Evolutionary conservation across 345 rosid species (phyloP).

Genomic region (Brassica napus): DNA sequence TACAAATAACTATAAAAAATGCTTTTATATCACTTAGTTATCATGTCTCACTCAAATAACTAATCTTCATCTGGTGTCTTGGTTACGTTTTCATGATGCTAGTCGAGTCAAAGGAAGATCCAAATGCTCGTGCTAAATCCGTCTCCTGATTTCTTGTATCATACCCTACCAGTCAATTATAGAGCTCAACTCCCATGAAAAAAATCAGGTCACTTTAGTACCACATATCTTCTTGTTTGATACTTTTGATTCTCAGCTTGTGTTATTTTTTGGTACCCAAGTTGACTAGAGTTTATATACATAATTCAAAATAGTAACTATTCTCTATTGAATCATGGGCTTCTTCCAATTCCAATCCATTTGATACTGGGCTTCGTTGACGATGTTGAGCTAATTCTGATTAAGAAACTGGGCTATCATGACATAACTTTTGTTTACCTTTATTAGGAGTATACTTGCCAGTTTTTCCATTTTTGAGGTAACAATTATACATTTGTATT

Average conservation of each 20-base stretch:
- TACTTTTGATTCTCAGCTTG: neutral
- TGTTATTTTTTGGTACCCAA: constrained; percentile 3
- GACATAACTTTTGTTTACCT: neutral
- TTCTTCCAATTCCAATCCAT: too few relatives aligned
- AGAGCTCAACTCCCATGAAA: neutral
- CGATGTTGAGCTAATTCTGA: neutral
- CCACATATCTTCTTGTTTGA: neutral
- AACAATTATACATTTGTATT: too few relatives aligned
- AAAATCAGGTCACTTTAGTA: neutral
- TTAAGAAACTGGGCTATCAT: neutral
- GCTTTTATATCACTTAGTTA: too few relatives aligned
- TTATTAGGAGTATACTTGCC: too few relatives aligned
- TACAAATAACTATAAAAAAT: constrained; percentile 32
- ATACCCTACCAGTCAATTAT: constrained; percentile 8
- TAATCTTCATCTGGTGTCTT: constrained; percentile 67
- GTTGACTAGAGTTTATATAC: too few relatives aligned
- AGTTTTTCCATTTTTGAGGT: too few relatives aligned
- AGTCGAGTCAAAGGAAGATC: constrained; percentile 69
- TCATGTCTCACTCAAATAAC: too few relatives aligned
- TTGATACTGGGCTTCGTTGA: neutral
- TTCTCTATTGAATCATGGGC: neutral
- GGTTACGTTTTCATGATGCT: constrained; percentile 69
- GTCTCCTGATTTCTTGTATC: constrained; percentile 41
- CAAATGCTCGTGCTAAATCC: constrained; percentile 62
- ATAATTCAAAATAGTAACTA: too few relatives aligned